Conservation (phyloP, 2,329 filamentous ascomycete species). For the Pleomassaria siparia region DNA sequence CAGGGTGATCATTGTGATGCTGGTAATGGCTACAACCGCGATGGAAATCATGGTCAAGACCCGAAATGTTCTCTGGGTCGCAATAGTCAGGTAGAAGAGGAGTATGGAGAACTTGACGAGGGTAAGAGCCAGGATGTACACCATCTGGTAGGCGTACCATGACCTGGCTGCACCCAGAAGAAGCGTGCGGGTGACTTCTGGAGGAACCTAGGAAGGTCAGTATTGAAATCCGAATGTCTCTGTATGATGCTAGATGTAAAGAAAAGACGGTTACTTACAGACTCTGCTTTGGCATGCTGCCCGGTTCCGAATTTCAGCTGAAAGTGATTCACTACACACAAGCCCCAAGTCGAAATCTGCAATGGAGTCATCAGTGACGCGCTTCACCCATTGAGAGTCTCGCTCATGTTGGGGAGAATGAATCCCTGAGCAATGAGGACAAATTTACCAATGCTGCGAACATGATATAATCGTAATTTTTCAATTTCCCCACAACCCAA, state of each 20-base stretch:
- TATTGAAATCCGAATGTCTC: conserved; percentile 5
- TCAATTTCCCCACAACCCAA: conserved; percentile 24
- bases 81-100: conserved; percentile 27
- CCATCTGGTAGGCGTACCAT: conserved; percentile 32
- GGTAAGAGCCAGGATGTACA: conserved; percentile 24
- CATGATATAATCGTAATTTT: conserved; percentile 28
- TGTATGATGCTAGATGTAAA: background rate
- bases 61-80: conserved; percentile 23
- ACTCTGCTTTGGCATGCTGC: conserved; percentile 4
- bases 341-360: conserved; percentile 31
- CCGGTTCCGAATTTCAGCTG: conserved; percentile 29
- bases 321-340: conserved; percentile 30
- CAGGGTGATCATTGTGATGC: conserved; percentile 16
- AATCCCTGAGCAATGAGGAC: conserved; percentile 3
- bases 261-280: too few species aligned
- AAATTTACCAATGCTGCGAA: conserved; percentile 22
- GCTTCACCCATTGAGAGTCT: background rate
- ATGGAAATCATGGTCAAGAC: conserved; percentile 19
- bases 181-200: background rate
- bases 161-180: conserved; percentile 14
- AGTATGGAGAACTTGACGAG: conserved; percentile 31
- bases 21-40: conserved; percentile 12
- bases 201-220: background rate
- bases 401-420: background rate
- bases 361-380: background rate